phyloP scores from a whole-genome alignment of 1,284 basidiomycete species.

The Cutaneotrichosporon mucoides region DNA sequence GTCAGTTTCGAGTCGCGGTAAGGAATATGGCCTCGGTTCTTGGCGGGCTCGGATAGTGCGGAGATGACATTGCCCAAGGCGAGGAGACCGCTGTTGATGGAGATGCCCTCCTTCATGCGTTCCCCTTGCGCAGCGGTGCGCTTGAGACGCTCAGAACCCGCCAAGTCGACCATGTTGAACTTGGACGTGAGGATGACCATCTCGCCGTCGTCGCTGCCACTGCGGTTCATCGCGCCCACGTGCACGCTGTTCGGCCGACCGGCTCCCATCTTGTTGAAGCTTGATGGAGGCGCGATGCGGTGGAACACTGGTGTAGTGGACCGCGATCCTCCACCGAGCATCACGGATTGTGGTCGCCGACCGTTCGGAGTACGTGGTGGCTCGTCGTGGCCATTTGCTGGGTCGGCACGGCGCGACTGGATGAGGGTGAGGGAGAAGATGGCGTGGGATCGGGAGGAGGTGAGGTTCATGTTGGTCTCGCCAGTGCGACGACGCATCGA shows the following conservation, averaged over 20 bases:
- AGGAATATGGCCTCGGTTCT: constrained; percentile 66
- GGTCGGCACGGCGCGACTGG: constrained; percentile 54
- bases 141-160: constrained; percentile 93
- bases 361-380: constrained; percentile 15
- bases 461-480: constrained; percentile 98
- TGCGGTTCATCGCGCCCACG: constrained; percentile 37
- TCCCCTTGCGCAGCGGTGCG: constrained; percentile 89
- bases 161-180: constrained; percentile 97
- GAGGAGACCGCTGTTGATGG: constrained; percentile 93
- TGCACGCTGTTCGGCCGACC: constrained; percentile 64
- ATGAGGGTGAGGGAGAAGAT: constrained; percentile 95
- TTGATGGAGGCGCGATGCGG: constrained; percentile 15
- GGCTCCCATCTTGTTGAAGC: constrained; percentile 13
- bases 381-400: constrained; percentile 5
- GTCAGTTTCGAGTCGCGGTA: constrained; percentile 98
- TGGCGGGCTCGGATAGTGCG: constrained; percentile 85
- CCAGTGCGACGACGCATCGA: constrained; percentile 87
- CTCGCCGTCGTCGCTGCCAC: constrained; percentile 60
- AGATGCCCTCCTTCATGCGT: constrained; percentile 93
- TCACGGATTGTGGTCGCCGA: constrained; percentile 21
- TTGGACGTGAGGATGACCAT: constrained; percentile 90
- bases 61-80: constrained; percentile 98
- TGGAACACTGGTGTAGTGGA: constrained; percentile 19
- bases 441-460: constrained; percentile 95
- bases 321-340: constrained; percentile 14